Conservation (phyloP, 1,139 yeast genomes). For the Geotrichum macrosporum region DNA sequence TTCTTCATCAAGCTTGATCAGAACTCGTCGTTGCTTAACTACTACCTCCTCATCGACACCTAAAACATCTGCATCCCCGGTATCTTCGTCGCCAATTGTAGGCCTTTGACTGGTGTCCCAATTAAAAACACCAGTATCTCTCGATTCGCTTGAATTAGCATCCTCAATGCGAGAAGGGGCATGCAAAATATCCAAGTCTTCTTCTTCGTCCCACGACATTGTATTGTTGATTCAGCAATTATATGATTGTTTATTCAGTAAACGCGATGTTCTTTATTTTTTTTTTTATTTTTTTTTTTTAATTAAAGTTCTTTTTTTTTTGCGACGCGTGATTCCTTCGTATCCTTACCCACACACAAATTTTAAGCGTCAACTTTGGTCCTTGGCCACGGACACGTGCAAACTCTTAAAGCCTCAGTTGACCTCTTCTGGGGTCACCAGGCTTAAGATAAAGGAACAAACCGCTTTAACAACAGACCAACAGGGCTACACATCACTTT, state of each 20-base stretch:
- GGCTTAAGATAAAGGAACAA: too few species aligned
- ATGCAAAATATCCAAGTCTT: conserved; percentile 12
- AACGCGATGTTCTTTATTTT: neutral
- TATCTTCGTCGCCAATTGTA: conserved; percentile 2
- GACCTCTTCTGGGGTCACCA: neutral
- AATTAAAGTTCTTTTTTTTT: too few species aligned
- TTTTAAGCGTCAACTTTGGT: too few species aligned
- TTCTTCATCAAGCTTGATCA: conserved; percentile 37
- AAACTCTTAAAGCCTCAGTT: neutral
- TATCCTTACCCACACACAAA: neutral
- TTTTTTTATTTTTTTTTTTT: neutral
- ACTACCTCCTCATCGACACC: conserved; percentile 40
- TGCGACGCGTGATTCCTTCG: neutral
- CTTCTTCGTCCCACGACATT: conserved; percentile 20
- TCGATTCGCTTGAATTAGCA: neutral
- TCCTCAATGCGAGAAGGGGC: conserved; percentile 2
- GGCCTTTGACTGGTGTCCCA: too few species aligned
- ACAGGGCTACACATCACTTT: too few species aligned
- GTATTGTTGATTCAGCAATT: neutral
- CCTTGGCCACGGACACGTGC: neutral
- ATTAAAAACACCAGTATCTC: neutral
- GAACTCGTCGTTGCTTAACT: conserved; percentile 27
- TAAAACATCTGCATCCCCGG: conserved; percentile 29
- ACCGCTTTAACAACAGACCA: too few species aligned
- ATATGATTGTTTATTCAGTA: neutral